A percentile compares a stretch with the other conserved stretches of the same genome.
These are phyloP conservation scores for Seiridium cupressi DNA, from an alignment of 2,329 filamentous ascomycete genomes.

Conservation along the genomic window DNA sequence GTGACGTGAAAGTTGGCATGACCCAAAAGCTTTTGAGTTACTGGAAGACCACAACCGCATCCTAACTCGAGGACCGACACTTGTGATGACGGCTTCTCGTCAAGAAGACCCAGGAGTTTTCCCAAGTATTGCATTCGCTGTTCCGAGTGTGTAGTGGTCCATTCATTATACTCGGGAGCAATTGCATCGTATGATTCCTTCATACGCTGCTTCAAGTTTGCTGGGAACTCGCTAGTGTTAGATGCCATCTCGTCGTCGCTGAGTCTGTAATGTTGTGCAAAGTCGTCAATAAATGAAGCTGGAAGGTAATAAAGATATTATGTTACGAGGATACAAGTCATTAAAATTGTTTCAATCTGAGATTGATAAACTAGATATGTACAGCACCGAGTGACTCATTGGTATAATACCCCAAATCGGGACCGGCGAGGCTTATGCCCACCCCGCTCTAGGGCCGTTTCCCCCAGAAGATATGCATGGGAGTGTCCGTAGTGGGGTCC, in stretches of 20 bases:
- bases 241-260: not conserved
- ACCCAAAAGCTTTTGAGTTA: constrained; percentile 31
- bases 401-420: too few species aligned
- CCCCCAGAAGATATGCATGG: too few species aligned
- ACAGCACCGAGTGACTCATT: too few species aligned
- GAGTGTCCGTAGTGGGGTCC: too few species aligned
- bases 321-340: too few species aligned
- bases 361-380: too few species aligned
- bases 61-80: constrained; percentile 37
- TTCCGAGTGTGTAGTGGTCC: constrained; percentile 31
- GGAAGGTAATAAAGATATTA: too few species aligned
- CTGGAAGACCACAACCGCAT: constrained; percentile 38
- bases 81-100: not conserved
- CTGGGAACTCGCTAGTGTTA: constrained; percentile 8
- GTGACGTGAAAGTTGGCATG: constrained; percentile 21
- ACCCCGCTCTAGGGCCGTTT: too few species aligned
- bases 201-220: constrained; percentile 35
- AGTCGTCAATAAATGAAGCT: too few species aligned
- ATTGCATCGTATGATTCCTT: constrained; percentile 38
- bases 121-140: constrained; percentile 33
- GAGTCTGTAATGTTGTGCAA: too few species aligned
- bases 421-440: too few species aligned
- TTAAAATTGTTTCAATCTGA: too few species aligned
- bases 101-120: constrained; percentile 26
- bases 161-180: constrained; percentile 36